A percentile compares a stretch with the other conserved stretches of the same genome.
phyloP scores from a whole-genome alignment of 1,284 basidiomycete species.

The Fomitopsis palustris region DNA sequence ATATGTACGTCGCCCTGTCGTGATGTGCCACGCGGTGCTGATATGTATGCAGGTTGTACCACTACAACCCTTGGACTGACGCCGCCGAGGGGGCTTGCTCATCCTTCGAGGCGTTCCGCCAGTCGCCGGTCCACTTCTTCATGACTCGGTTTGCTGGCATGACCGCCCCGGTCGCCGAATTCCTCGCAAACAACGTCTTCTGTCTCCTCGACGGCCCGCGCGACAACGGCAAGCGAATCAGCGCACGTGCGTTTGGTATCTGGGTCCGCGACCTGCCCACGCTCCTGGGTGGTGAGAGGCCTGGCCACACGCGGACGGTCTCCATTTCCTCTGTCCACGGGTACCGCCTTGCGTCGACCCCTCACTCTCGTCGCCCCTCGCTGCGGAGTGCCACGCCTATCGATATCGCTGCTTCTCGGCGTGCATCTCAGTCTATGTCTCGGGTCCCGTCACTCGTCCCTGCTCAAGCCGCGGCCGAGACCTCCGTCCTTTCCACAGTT shows the following conservation, averaged over 20 bases:
- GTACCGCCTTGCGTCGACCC: slow-evolving; percentile 58
- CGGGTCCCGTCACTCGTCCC: slow-evolving; percentile 58
- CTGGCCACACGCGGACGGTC: slow-evolving; percentile 45
- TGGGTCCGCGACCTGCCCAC: slow-evolving; percentile 85
- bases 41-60: slow-evolving; percentile 75
- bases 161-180: slow-evolving; percentile 82
- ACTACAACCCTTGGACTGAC: slow-evolving; percentile 98
- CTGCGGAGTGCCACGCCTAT: slow-evolving; percentile 52
- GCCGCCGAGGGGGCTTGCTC: slow-evolving; percentile 74
- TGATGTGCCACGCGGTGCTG: slow-evolving; percentile 6
- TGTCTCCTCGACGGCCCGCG: slow-evolving; percentile 68
- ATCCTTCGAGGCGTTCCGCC: slow-evolving; percentile 83
- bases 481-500: slow-evolving; percentile 18
- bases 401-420: slow-evolving; percentile 37
- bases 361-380: slow-evolving; percentile 64
- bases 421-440: slow-evolving; percentile 53
- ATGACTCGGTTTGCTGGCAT: slow-evolving; percentile 91
- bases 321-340: slow-evolving; percentile 56
- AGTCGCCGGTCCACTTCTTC: slow-evolving; percentile 83
- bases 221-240: slow-evolving; percentile 59
- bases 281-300: slow-evolving; percentile 42
- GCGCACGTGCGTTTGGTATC: slow-evolving; percentile 80
- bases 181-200: slow-evolving; percentile 84
- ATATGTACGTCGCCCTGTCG: slow-evolving; percentile 62
- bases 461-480: slow-evolving; percentile 39